Base-by-base conservation (phyloP, 768 basidiomycete genomes). In the Scleroderma citrinum region DNA sequence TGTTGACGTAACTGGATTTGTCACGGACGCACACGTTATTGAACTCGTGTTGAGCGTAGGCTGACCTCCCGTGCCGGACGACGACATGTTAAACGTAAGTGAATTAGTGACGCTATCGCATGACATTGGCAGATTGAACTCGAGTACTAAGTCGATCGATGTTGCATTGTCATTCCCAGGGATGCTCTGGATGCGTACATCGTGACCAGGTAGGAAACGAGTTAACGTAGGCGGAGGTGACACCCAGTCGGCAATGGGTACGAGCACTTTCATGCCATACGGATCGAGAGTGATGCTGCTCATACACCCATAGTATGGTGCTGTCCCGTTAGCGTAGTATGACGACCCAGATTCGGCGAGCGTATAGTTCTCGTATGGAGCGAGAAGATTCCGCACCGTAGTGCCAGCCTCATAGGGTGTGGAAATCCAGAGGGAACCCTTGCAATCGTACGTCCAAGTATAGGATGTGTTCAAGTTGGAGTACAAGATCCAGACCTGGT, bases 151-250 rank as follows among this genome's bases (percentile, higher is more conserved):
- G 53, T 84, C 69, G 46, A 90, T 64, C 2, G 66, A 69, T 7
- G 78, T 80, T 1, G 77, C 78, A 23, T 80, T 81, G 48, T 78
- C 69, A 21, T 75, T 63, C 1, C 58, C 62, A 8, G 56, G 7
- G 1, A 34, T 46, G 17, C 74, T 76, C 16, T 66, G 63, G 34
- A 91, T 69, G 37, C 93, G 85, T 37, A 81, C 75, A 58, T 96
- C 93, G 64, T 96, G 93, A 1, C 93, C 92, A 0, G 93, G 93
- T 2, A 67, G 62, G 67, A 95, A 95, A 47, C 78, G 79, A 16
- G 89, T 90, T 49, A 96, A 64, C 48, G 80, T 77, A 14, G 92
- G 88, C 5, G 72, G 77, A 46, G 87, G 82, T 6, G 79, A 56
- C 6, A 80, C 69, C 90, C 92, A 96, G 54, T 85, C 73, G 0